Conservation (phyloP, 768 basidiomycete genomes). For the Tulasnella sp. region DNA sequence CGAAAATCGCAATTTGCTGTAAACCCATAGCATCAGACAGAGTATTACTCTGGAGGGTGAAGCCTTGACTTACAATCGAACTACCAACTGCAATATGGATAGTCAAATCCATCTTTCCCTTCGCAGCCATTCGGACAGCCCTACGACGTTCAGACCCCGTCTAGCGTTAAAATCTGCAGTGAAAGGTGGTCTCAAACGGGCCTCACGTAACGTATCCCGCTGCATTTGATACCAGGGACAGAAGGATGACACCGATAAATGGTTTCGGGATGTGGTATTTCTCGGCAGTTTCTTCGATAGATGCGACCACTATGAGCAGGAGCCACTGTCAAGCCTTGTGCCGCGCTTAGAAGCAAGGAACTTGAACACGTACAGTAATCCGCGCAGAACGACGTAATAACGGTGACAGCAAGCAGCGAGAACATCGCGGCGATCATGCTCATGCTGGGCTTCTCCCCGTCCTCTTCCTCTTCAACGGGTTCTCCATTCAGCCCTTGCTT, state of each 20-base stretch:
- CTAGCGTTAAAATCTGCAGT: background rate
- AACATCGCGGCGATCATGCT: constrained; percentile 20
- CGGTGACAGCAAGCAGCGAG: constrained; percentile 56
- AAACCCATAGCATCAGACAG: background rate
- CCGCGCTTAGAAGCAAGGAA: background rate
- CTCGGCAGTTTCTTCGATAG: constrained; percentile 83
- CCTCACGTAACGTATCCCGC: constrained; percentile 62
- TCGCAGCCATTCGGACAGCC: constrained; percentile 83
- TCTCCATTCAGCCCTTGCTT: background rate
- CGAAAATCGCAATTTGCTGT: constrained; percentile 80
- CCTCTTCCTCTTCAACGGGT: constrained; percentile 10
- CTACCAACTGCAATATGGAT: constrained; percentile 76
- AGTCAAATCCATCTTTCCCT: constrained; percentile 62
- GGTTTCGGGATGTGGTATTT: constrained; percentile 73
- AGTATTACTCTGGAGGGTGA: background rate
- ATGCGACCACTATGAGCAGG: constrained; percentile 59
- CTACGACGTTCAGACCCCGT: constrained; percentile 36
- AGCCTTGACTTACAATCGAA: constrained; percentile 53
- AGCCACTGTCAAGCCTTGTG: background rate
- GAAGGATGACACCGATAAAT: constrained; percentile 78
- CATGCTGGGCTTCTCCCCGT: constrained; percentile 16
- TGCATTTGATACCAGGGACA: constrained; percentile 81
- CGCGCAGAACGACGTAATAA: constrained; percentile 81
- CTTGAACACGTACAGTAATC: constrained; percentile 63
- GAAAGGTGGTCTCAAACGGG: background rate